Conservation (phyloP, 441 rosid genomes). For the Brassica hybrid region DNA sequence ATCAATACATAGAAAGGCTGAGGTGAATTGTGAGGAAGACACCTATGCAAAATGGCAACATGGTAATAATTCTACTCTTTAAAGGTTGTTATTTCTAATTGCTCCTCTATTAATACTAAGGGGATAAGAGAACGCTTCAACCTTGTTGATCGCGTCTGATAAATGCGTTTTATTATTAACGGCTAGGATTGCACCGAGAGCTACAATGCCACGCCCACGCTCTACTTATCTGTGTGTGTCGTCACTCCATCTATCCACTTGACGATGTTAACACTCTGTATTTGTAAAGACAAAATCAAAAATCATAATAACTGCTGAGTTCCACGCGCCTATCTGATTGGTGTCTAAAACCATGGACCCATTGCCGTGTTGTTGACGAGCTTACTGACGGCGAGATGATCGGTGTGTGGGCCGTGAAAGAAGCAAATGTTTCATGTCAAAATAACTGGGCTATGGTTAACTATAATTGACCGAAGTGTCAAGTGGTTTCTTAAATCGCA, state of each 20-base stretch:
- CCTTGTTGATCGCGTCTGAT: conserved; percentile 19
- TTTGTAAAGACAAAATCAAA: conserved; percentile 12
- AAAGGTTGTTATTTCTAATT: no score
- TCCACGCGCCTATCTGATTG: conserved; percentile 20
- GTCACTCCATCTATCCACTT: conserved; percentile 23
- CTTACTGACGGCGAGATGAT: conserved; percentile 30
- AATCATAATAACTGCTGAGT: background rate
- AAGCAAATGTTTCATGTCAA: conserved; percentile 1
- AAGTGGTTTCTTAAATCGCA: background rate
- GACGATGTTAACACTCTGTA: background rate
- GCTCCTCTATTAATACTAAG: no score
- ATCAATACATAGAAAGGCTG: no score
- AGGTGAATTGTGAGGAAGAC: no score
- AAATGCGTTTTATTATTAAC: conserved; percentile 15
- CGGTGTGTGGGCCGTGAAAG: conserved; percentile 12
- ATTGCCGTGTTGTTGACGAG: background rate
- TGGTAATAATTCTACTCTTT: no score
- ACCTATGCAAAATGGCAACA: no score
- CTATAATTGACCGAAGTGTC: background rate
- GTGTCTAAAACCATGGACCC: conserved; percentile 4
- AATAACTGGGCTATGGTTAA: background rate
- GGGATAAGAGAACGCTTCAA: conserved; percentile 24
- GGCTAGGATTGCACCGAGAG: background rate
- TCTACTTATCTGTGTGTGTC: background rate
- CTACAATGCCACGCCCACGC: conserved; percentile 10